Evolutionary conservation across 1,284 basidiomycete species (phyloP).

Genomic region (Melampsora americana): DNA sequence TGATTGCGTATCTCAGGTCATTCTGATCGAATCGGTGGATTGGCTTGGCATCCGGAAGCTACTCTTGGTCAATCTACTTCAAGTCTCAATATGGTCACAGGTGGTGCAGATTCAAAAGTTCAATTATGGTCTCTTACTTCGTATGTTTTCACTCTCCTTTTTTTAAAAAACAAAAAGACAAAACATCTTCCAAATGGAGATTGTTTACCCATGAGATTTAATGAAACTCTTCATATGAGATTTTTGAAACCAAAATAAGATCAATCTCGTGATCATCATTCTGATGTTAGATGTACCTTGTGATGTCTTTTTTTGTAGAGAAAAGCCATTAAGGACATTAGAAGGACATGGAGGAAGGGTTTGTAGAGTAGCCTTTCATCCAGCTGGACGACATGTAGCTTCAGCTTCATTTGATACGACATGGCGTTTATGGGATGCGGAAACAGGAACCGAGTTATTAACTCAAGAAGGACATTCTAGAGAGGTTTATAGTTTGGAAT

Average conservation of each 20-base stretch:
- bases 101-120: slow-evolving; percentile 79
- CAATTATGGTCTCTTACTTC: slow-evolving; percentile 83
- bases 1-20: slow-evolving; percentile 62
- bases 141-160: slow-evolving; percentile 57
- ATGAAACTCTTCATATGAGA: too few species aligned
- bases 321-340: slow-evolving; percentile 73
- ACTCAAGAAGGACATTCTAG: slow-evolving; percentile 96
- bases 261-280: slow-evolving; percentile 26
- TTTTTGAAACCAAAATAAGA: too few species aligned
- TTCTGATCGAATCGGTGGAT: slow-evolving; percentile 83
- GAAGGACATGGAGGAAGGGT: slow-evolving; percentile 87
- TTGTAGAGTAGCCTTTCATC: slow-evolving; percentile 91
- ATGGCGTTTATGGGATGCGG: slow-evolving; percentile 96
- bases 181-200: too few species aligned
- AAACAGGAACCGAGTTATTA: slow-evolving; percentile 73
- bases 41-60: slow-evolving; percentile 95
- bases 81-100: slow-evolving; percentile 80
- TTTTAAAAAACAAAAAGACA: too few species aligned
- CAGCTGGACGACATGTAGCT: slow-evolving; percentile 83
- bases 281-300: background rate
- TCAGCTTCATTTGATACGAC: slow-evolving; percentile 96
- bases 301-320: slow-evolving; percentile 57
- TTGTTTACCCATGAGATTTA: background rate
- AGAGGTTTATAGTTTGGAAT: slow-evolving; percentile 91
- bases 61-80: slow-evolving; percentile 71